Base-by-base conservation (phyloP, 2,329 filamentous ascomycete species). In the Scorias spongiosa region DNA sequence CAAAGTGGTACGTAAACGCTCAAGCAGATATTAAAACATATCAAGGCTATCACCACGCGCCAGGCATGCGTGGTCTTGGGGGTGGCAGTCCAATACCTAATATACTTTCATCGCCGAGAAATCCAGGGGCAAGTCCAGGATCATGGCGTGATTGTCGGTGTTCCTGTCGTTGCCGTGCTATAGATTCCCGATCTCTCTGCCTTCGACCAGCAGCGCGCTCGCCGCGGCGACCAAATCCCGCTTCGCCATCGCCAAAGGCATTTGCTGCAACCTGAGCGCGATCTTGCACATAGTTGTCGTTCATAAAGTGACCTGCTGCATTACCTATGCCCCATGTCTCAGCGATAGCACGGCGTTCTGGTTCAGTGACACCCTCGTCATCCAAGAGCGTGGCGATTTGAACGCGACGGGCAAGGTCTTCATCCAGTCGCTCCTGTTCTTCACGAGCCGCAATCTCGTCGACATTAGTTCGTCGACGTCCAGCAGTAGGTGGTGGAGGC, bases 241-340 rank as follows among this genome's bases (percentile, higher is more conserved):
- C 54, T 41, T 60, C 57, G 11, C 56, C 58, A 43, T 57, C 58
- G 14, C 53, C 54, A 51, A 62, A 58, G 2, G 57, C 54, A 1
- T 58, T 55, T 40, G 60, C 53, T 1, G 56, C 51, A 3, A 53
- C 54, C 41, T 55, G 55, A 15, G 40, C 40, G 2, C 15, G 30
- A 11, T 38, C 28, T 15, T 54, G 53, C 12, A 68, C 55, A 46
- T 76, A 79, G 47, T 76, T 67, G 26, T 80, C 74, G 46, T 78
- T 78, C 68, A 78, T 70, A 53, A 77, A 75, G 52, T 80, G 75
- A 11, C 65, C 67, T 1, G 67, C 65, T 10, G 69, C 64, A 47
- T 77, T 77, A 17, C 70, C 70, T 8, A 72, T 48, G 18, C 64
- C 67, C 49, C 48, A 60, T 9, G 49, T 51, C 34, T 51, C 51